phyloP scores from a whole-genome alignment of 352 stramenopile genomes.

The Phytophthora boehmeriae region DNA sequence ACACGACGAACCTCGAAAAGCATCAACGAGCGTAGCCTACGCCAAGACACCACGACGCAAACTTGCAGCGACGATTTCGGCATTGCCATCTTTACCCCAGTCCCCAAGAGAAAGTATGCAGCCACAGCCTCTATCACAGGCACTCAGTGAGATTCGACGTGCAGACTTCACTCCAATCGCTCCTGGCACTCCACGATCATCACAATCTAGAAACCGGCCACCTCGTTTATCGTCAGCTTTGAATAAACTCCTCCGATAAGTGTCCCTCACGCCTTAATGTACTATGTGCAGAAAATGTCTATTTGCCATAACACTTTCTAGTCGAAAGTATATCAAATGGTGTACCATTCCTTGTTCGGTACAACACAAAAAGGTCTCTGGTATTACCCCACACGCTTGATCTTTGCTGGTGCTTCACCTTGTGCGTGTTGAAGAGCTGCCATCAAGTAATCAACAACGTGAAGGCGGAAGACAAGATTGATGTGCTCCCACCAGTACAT shows the following conservation, averaged over 20 bases:
- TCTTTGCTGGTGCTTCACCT: conserved; percentile 38
- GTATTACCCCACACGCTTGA: conserved; percentile 40
- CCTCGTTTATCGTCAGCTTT: conserved; percentile 46
- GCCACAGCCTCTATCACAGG: conserved; percentile 19
- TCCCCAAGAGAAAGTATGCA: conserved; percentile 14
- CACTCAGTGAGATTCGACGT: conserved; percentile 16
- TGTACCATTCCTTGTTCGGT: no score
- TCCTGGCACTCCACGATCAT: conserved; percentile 43
- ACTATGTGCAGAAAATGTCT: not conserved
- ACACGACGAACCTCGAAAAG: conserved; percentile 40
- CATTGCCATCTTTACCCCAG: conserved; percentile 28
- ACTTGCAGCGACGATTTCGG: conserved; percentile 25
- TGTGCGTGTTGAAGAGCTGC: conserved; percentile 42
- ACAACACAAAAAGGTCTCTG: not conserved
- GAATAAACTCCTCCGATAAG: conserved; percentile 54
- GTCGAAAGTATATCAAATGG: no score
- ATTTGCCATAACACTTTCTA: not conserved
- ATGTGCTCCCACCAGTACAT: conserved; percentile 73
- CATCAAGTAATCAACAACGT: conserved; percentile 63
- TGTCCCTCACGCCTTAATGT: not conserved
- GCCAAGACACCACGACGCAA: conserved; percentile 46
- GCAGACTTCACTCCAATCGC: conserved; percentile 37
- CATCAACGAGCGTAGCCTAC: conserved; percentile 44
- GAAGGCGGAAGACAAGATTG: conserved; percentile 66
- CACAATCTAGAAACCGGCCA: conserved; percentile 54